phyloP scores from a whole-genome alignment of 1,139 yeast genomes.

The Hyphopichia wangnamkhiaoensis region DNA sequence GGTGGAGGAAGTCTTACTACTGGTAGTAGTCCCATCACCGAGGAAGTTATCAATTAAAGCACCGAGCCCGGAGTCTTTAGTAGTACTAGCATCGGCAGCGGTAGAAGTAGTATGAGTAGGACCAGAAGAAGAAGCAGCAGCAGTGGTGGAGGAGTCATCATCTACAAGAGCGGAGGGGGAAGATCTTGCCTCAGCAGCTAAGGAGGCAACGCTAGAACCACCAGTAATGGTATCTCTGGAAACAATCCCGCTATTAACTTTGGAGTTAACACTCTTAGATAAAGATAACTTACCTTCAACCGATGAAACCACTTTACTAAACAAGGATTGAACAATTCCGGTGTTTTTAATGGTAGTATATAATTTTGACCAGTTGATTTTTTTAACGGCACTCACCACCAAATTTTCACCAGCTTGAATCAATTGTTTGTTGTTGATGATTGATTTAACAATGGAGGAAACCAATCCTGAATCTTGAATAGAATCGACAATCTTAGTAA shows the following conservation, averaged over 20 bases:
- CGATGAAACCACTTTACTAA: constrained; percentile 19
- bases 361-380: constrained; percentile 22
- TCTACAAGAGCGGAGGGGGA: not conserved
- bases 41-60: not conserved
- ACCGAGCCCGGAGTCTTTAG: not conserved
- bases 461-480: constrained; percentile 26
- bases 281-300: constrained; percentile 15
- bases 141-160: not conserved
- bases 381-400: constrained; percentile 18
- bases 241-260: constrained; percentile 1
- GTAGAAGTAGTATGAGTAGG: constrained; percentile 1
- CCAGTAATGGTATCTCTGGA: constrained; percentile 3
- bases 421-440: constrained; percentile 23
- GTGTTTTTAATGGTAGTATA: constrained; percentile 26
- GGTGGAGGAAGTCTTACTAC: constrained; percentile 1
- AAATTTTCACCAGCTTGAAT: constrained; percentile 20
- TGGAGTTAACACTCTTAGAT: not conserved
- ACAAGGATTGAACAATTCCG: constrained; percentile 21
- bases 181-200: not conserved
- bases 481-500: constrained; percentile 20
- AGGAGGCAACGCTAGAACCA: constrained; percentile 3
- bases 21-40: not conserved
- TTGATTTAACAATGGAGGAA: constrained; percentile 19
- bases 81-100: constrained; percentile 3
- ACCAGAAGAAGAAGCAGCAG: not conserved